Evolutionary conservation across 2,329 filamentous ascomycete species (phyloP).

Genomic region (Xylariaceae sp.): DNA sequence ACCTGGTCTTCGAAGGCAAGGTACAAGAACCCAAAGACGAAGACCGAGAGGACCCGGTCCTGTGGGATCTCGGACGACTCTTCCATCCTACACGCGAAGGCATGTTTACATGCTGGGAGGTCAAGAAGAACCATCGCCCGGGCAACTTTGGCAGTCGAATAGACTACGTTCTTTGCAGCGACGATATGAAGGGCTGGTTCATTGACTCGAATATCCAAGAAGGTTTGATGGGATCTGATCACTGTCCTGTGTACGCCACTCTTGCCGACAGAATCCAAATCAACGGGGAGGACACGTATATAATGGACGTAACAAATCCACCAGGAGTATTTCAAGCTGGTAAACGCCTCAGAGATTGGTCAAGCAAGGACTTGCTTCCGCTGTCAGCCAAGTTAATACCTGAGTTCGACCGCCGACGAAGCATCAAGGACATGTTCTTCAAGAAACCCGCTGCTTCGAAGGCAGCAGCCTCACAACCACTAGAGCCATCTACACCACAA

Average conservation of each 20-base stretch:
- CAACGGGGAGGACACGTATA: conserved; percentile 45
- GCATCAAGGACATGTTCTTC: conserved; percentile 89
- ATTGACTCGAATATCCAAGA: conserved; percentile 82
- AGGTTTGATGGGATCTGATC: conserved; percentile 89
- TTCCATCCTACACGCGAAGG: conserved; percentile 76
- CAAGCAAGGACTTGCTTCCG: conserved; percentile 61
- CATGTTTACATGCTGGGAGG: conserved; percentile 99
- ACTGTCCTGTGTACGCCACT: conserved; percentile 85
- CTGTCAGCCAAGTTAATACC: conserved; percentile 80
- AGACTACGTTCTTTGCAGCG: conserved; percentile 85
- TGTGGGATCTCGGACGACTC: conserved; percentile 79
- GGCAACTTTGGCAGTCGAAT: conserved; percentile 91
- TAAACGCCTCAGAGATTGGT: conserved; percentile 62
- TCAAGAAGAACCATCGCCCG: conserved; percentile 89
- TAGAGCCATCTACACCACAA: conserved; percentile 5
- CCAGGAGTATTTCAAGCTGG: conserved; percentile 66
- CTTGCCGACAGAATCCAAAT: conserved; percentile 60
- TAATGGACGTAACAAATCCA: conserved; percentile 76
- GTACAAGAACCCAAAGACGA: conserved; percentile 64
- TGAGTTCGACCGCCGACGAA: conserved; percentile 80
- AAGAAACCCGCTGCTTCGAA: conserved; percentile 43
- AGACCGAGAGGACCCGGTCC: conserved; percentile 63
- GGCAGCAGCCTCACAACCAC: conserved; percentile 13
- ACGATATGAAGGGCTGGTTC: conserved; percentile 77
- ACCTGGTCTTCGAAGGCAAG: conserved; percentile 71